Evolutionary conservation across 2,329 filamentous ascomycete species (phyloP).

Genomic region (Microdochium bolleyi): DNA sequence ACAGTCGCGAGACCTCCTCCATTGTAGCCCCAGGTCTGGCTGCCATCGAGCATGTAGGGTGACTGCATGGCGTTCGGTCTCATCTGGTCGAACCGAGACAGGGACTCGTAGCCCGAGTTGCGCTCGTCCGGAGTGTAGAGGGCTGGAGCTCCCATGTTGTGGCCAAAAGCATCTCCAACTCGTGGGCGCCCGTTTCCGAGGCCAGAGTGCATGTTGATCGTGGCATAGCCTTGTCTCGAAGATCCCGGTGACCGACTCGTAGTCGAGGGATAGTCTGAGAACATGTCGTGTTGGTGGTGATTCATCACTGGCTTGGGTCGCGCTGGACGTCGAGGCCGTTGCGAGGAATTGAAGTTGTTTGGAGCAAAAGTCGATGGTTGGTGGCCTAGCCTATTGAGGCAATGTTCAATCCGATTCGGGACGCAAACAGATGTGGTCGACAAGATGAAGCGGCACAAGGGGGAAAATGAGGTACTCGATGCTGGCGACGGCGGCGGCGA

Average conservation of each 20-base stretch:
- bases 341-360: neutral
- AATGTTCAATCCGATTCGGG: too few relatives aligned
- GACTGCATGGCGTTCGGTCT: constrained; percentile 27
- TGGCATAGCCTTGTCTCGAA: constrained; percentile 52
- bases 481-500: too few relatives aligned
- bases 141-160: constrained; percentile 47
- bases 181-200: constrained; percentile 59
- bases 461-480: too few relatives aligned
- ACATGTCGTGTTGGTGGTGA: constrained; percentile 57
- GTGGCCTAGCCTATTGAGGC: neutral
- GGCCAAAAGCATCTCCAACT: constrained; percentile 67
- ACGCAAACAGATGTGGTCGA: too few relatives aligned
- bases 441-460: too few relatives aligned
- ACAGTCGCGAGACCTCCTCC: constrained; percentile 53
- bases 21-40: constrained; percentile 72
- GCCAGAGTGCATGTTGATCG: constrained; percentile 46
- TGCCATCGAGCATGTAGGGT: constrained; percentile 54
- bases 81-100: constrained; percentile 27
- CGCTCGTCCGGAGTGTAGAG: constrained; percentile 66
- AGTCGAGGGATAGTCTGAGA: constrained; percentile 57
- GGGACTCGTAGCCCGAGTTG: constrained; percentile 51
- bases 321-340: neutral
- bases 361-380: neutral
- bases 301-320: constrained; percentile 26
- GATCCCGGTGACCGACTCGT: constrained; percentile 66